A percentile compares a stretch with the other conserved stretches of the same genome.
Evolutionary conservation across 345 rosid species (phyloP).

Genomic region (Garcia nutans): DNA sequence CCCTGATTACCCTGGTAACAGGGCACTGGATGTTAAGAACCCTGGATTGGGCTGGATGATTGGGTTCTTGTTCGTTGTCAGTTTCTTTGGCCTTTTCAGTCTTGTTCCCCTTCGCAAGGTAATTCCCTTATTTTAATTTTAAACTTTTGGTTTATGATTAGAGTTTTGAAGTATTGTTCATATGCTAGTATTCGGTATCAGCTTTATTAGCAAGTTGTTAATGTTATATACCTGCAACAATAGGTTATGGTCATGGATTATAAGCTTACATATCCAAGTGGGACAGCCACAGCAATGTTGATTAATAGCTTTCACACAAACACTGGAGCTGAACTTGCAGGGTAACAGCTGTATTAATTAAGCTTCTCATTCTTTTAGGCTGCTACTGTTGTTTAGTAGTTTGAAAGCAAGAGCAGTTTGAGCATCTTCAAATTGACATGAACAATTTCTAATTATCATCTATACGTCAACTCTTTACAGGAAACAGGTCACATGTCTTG

Average conservation of each 20-base stretch:
- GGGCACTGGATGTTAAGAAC: constrained; percentile 62
- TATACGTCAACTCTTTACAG: constrained; percentile 40
- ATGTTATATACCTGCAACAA: too few relatives aligned
- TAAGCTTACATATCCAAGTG: constrained; percentile 95
- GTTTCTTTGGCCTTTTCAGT: constrained; percentile 87
- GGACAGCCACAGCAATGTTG: constrained; percentile 92
- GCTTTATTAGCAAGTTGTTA: neutral
- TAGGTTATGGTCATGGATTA: constrained; percentile 88
- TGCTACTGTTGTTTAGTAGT: neutral
- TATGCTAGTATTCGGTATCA: neutral
- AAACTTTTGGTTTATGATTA: neutral
- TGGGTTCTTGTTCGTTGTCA: constrained; percentile 80
- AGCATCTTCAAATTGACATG: neutral
- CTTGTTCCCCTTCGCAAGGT: constrained; percentile 93
- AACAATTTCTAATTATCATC: neutral
- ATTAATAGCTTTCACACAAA: constrained; percentile 90
- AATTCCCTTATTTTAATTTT: neutral
- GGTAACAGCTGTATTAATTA: constrained; percentile 40
- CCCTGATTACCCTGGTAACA: constrained; percentile 78
- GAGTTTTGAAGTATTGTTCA: neutral
- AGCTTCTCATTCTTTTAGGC: neutral
- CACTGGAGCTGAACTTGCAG: constrained; percentile 90
- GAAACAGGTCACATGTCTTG: constrained; percentile 83
- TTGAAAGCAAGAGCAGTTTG: neutral
- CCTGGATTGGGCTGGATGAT: constrained; percentile 92